Percentiles rank a stretch among this genome's conserved stretches.
Evolutionary conservation across 1,139 yeast species (phyloP).

Genomic region (Scheffersomyces parashehatae): DNA sequence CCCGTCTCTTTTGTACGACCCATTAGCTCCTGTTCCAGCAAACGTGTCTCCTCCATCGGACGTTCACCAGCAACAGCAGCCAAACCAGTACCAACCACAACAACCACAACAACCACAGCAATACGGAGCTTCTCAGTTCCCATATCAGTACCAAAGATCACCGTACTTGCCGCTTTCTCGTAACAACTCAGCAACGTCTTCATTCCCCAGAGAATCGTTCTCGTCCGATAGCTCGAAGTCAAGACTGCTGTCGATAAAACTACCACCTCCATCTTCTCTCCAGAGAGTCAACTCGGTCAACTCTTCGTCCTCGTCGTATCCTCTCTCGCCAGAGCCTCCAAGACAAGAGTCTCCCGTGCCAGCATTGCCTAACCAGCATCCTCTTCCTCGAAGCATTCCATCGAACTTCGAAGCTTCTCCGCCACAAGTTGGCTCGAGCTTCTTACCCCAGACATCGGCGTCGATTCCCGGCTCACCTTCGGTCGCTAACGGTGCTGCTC

Average conservation of each 20-base stretch:
- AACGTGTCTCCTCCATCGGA: conserved; percentile 3
- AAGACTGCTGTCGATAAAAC: conserved; percentile 11
- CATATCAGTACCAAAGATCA: neutral
- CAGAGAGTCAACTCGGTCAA: conserved; percentile 4
- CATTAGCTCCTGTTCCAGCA: conserved; percentile 31
- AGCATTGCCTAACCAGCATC: conserved; percentile 1
- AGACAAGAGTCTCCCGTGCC: conserved; percentile 5
- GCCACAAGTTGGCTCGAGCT: conserved; percentile 5
- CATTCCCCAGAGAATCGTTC: conserved; percentile 2
- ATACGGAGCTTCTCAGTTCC: too few species aligned
- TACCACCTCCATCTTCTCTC: conserved; percentile 21
- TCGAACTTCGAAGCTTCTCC: conserved; percentile 2
- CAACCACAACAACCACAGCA: too few species aligned
- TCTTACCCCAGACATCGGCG: neutral
- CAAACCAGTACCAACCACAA: too few species aligned
- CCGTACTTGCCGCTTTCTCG: conserved; percentile 6
- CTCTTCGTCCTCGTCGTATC: conserved; percentile 9
- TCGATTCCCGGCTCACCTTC: conserved; percentile 12
- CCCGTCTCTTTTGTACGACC: conserved; percentile 36
- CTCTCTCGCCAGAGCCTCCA: conserved; percentile 10
- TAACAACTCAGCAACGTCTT: conserved; percentile 6
- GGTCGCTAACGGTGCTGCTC: neutral
- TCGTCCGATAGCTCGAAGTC: conserved; percentile 5
- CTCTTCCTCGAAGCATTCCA: conserved; percentile 7
- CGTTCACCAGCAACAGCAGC: neutral